Base-by-base conservation (phyloP, 768 basidiomycete species). In the Royoungia palumana region DNA sequence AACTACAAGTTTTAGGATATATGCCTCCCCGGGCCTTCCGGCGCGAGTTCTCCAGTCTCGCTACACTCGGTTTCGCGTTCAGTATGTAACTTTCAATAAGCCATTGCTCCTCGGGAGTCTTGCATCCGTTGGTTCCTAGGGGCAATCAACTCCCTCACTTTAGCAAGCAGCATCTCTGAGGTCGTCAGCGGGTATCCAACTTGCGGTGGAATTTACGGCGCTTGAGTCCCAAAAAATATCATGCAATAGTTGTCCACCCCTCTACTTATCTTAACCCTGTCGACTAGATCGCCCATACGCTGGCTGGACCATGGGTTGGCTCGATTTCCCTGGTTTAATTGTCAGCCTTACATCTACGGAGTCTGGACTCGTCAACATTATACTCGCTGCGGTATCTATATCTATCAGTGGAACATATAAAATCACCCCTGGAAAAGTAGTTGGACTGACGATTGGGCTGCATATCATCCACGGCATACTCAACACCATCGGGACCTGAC, bases 201-300 rank as follows among this genome's bases (percentile, higher is more conserved):
- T 10, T 65, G 63, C n/a, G 63, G 63, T 8, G 64, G 56, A 13
- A 42, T 66, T 6, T 89, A 89, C 56, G 87, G 86, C 16, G 87
- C 87, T 70, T 88, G 11, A 80, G 81, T 6, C 87, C 87, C 0
- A 75, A 72, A 53, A 75, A 65, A 47, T 75, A 85, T 59, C 79
- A 86, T 45, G 80, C 86, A 35, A 79, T 71, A 61, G 86, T 83
- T 27, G 68, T 59, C 24, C 17, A 7, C 39, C 21, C n/a, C 17
- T 21, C 11, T 28, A 28, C 3, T 49, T 24, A 2, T 46, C 39
- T 4, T 35, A 14, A 14, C 16, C 24, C 36, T 10, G 13, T 20
- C 21, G 30, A 46, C 41, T 16, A 13, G 50, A 19, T 44, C 13
- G 43, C 34, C n/a, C 30, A 41, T 35, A 64, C 64, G 43, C 64